These are phyloP conservation scores for Cyclostephanos invisitatus DNA, from an alignment of 108 stramenopile genomes.

Conservation along the genomic window DNA sequence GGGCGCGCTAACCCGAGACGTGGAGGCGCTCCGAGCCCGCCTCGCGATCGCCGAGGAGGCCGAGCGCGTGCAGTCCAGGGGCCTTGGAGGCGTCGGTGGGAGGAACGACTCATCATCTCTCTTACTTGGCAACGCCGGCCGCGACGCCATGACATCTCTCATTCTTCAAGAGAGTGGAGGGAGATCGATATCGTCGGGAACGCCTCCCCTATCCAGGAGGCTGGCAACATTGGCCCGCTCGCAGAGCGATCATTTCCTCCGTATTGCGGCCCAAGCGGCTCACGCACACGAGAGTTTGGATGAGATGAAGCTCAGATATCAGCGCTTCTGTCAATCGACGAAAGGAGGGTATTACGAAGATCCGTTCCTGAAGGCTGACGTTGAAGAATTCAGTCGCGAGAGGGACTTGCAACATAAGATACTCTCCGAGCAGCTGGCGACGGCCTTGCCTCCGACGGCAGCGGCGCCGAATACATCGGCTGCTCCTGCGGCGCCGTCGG, in stretches of 20 bases:
- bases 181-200: neutral
- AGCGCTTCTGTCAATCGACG: conserved; percentile 34
- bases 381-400: conserved; percentile 56
- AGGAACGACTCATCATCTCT: neutral
- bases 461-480: conserved; percentile 13
- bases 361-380: conserved; percentile 63
- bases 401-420: conserved; percentile 58
- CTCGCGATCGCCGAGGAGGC: conserved; percentile 34
- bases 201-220: conserved; percentile 33
- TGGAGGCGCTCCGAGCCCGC: conserved; percentile 32
- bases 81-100: conserved; percentile 8
- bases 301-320: conserved; percentile 52
- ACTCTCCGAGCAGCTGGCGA: conserved; percentile 45
- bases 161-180: conserved; percentile 28
- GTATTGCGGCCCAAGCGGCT: conserved; percentile 50
- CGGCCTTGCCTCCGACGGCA: conserved; percentile 27
- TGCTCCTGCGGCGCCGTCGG: conserved; percentile 28
- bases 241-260: conserved; percentile 60
- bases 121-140: conserved; percentile 20
- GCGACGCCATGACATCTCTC: conserved; percentile 25
- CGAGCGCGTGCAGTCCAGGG: conserved; percentile 18
- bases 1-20: conserved; percentile 20
- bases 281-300: conserved; percentile 60
- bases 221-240: conserved; percentile 38
- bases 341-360: conserved; percentile 54